These are phyloP conservation scores for Coemansia sp. DNA, from an alignment of 192 early-diverging fungal genomes.

Conservation along the genomic window DNA sequence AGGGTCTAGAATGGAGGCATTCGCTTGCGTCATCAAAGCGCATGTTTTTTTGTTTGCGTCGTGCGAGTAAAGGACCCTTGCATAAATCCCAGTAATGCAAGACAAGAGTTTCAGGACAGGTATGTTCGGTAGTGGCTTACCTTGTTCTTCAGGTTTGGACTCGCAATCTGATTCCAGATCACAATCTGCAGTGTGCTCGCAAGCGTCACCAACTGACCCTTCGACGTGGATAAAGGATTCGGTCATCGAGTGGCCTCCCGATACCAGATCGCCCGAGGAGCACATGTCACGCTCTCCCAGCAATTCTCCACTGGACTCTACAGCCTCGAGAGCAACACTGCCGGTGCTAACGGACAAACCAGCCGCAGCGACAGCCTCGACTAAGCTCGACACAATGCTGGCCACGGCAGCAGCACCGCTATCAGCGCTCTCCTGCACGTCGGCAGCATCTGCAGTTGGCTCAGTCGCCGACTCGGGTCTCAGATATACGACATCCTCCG, in stretches of 20 bases:
- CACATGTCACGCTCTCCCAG: not conserved
- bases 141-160: not conserved
- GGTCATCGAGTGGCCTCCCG: constrained; percentile 18
- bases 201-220: not conserved
- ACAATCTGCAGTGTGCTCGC: not conserved
- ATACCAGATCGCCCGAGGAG: not conserved
- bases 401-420: not conserved
- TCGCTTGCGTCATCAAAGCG: too few relatives aligned
- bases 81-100: too few relatives aligned
- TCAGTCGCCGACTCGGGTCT: constrained; percentile 19
- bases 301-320: constrained; percentile 4
- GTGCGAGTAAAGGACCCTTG: too few relatives aligned
- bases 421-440: not conserved
- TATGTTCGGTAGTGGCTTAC: not conserved
- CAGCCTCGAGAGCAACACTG: not conserved
- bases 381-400: not conserved
- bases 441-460: not conserved
- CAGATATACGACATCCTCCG: constrained; percentile 19
- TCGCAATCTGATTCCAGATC: not conserved
- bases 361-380: constrained; percentile 9
- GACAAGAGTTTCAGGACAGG: not conserved
- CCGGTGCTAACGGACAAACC: not conserved
- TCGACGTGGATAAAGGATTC: constrained; percentile 45
- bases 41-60: too few relatives aligned
- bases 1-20: too few relatives aligned